A percentile compares a stretch with the other conserved stretches of the same genome.
Evolutionary conservation across 148 eudicot species (phyloP).

Genomic region (Limonium bicolor): DNA sequence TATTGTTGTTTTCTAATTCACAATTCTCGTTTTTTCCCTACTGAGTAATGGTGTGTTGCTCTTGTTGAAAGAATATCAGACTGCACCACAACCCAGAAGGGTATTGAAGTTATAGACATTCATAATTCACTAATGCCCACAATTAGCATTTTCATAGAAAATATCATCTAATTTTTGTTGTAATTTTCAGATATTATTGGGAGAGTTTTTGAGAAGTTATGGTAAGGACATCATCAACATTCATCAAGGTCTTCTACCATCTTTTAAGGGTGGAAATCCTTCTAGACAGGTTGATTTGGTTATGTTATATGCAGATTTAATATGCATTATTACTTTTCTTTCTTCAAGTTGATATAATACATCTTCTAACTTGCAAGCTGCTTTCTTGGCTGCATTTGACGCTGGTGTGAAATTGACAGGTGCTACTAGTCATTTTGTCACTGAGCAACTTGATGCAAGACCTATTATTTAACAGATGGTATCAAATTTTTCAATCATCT

Average conservation of each 20-base stretch:
- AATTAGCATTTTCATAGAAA: no score
- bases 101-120: no score
- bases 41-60: no score
- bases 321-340: not conserved
- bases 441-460: constrained; percentile 86
- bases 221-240: constrained; percentile 81
- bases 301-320: no score
- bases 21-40: no score
- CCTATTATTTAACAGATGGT: constrained; percentile 99
- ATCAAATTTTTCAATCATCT: no score
- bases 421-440: constrained; percentile 91
- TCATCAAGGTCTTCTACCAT: constrained; percentile 95
- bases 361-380: not conserved
- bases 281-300: constrained; percentile 48
- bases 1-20: no score
- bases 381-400: constrained; percentile 57
- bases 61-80: no score
- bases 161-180: no score
- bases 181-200: constrained; percentile 49
- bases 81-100: no score
- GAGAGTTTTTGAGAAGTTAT: constrained; percentile 50
- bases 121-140: no score
- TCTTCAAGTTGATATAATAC: no score
- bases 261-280: constrained; percentile 89
- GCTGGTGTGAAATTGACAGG: constrained; percentile 95